Base-by-base conservation (phyloP, 2,329 filamentous ascomycete genomes). In the Endocalyx cinctus region DNA sequence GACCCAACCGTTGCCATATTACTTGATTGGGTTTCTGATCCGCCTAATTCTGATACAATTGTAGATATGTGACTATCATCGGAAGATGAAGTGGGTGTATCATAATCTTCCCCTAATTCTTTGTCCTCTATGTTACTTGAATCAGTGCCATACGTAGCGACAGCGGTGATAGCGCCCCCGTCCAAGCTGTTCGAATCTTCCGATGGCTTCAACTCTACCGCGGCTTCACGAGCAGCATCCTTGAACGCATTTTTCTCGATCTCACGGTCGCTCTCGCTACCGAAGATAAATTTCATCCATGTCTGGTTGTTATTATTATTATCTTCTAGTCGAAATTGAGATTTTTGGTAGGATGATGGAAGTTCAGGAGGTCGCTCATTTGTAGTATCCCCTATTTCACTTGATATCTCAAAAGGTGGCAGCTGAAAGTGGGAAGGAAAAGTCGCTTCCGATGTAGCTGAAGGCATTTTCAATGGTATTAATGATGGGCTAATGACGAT, bases 221-320 rank as follows among this genome's bases (percentile, higher is more conserved):
- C 52, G 27, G 38, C 46, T 33, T 48, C 38, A 31, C 45, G 46
- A 14, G 41, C 43, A 28, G 52, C 52, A 27, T 55, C 47, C 29
- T 43, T 41, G 6, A 55, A 49, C 5, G 33, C 48, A 28, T 38
- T 31, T 6, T 30, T 33, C 29, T 48, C 26, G 29, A 53, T 10
- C 11, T 49, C 46, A 8, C 54, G 48, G 22, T 35, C 47, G 16
- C 50, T 40, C 6, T 40, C 43, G n/a, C n/a, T n/a, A 15, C 42
- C 47, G n/a, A 46, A 48, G 5, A 43, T 45, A 18, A 58, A 56
- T 26, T 47, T 48, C 47, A 50, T 54, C 54, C 54, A 58, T 27
- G 39, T 34, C n/a, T 27, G 26, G n/a, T 53, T 43, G 17, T 50
- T 46, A 20, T 48, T n/a, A n/a, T n/a, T n/a, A n/a, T n/a, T n/a